Evolutionary conservation across 306 rosid species (phyloP).

Genomic region (Fragaria ananassa): DNA sequence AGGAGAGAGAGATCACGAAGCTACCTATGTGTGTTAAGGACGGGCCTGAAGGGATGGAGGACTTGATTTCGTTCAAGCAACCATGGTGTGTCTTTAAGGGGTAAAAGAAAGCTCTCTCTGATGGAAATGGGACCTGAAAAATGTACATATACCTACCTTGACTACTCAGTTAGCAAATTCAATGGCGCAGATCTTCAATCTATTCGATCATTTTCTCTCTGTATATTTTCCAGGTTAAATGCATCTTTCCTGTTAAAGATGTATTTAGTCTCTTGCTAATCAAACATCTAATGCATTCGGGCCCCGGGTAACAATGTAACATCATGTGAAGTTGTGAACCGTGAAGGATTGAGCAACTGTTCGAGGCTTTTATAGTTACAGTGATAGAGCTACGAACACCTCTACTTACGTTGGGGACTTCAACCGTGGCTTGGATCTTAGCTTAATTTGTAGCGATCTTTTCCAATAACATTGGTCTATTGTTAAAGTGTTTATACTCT

Average conservation of each 20-base stretch:
- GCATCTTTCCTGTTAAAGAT: background rate
- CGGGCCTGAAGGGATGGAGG: background rate
- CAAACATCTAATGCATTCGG: background rate
- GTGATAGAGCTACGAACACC: background rate
- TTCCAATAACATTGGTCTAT: too few species aligned
- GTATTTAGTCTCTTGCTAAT: background rate
- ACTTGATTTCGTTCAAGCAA: background rate
- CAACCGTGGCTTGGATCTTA: background rate
- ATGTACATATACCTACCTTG: background rate
- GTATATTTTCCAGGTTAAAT: background rate
- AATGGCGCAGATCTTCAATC: background rate
- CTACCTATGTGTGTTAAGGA: background rate
- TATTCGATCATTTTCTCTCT: background rate
- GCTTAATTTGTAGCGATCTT: background rate
- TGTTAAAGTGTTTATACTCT: background rate
- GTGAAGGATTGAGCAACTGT: background rate
- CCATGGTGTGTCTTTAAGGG: background rate
- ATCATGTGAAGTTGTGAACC: background rate
- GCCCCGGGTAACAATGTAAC: background rate
- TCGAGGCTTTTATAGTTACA: background rate
- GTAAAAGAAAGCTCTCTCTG: background rate
- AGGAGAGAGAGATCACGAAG: background rate
- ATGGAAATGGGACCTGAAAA: background rate
- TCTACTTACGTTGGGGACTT: background rate
- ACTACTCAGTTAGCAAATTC: background rate